A percentile compares a stretch with the other conserved stretches of the same genome.
phyloP scores from a whole-genome alignment of 1,139 yeast genomes.

The Hyphopichia fennica region DNA sequence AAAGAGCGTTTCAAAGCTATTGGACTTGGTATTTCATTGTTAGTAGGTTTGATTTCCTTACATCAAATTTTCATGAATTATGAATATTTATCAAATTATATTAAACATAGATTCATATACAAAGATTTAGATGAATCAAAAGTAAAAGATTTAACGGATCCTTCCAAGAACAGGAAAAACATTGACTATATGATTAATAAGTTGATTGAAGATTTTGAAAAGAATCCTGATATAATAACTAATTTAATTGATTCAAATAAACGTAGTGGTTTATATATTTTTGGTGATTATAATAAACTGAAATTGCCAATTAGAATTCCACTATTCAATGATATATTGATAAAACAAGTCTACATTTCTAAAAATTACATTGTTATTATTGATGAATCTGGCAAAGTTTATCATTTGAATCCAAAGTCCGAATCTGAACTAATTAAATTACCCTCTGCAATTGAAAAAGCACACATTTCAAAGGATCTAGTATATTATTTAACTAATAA shows the following conservation, averaged over 20 bases:
- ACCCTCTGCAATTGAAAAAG: slow-evolving; percentile 50
- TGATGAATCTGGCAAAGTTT: slow-evolving; percentile 69
- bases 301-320: slow-evolving; percentile 60
- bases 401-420: slow-evolving; percentile 30
- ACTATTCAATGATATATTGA: slow-evolving; percentile 60
- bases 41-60: slow-evolving; percentile 33
- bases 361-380: slow-evolving; percentile 59
- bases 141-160: slow-evolving; percentile 26
- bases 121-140: slow-evolving; percentile 26
- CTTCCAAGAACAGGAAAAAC: slow-evolving; percentile 27
- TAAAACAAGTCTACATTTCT: slow-evolving; percentile 58
- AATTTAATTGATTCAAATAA: slow-evolving; percentile 25
- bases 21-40: slow-evolving; percentile 25
- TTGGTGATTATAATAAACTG: slow-evolving; percentile 35
- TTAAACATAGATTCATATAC: slow-evolving; percentile 28
- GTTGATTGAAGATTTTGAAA: slow-evolving; percentile 29
- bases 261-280: slow-evolving; percentile 37
- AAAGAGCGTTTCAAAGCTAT: slow-evolving; percentile 39
- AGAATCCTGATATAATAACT: slow-evolving; percentile 18
- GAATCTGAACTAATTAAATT: slow-evolving; percentile 26
- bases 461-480: slow-evolving; percentile 52
- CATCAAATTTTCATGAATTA: slow-evolving; percentile 47
- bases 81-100: slow-evolving; percentile 24
- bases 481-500: slow-evolving; percentile 59
- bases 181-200: slow-evolving; percentile 23